Percentiles rank a stretch among this genome's conserved stretches.
Evolutionary conservation across 2,329 filamentous ascomycete genomes (phyloP).

Genomic region (Colletotrichum theobromicola): DNA sequence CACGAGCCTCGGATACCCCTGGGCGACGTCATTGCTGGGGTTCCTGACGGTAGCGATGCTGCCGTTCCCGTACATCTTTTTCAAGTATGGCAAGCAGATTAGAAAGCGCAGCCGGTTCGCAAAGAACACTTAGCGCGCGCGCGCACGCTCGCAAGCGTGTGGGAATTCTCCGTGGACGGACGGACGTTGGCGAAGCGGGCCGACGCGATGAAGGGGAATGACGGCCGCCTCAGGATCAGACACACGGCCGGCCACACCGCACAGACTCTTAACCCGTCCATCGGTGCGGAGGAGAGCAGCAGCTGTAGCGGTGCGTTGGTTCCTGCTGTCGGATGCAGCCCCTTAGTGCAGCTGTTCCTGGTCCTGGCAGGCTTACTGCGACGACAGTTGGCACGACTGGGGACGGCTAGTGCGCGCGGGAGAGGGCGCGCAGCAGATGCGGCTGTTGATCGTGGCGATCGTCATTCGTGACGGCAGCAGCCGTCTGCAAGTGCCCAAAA

Average conservation of each 20-base stretch:
- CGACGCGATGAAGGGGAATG: background rate
- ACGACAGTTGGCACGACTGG: conserved; percentile 2
- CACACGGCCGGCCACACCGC: conserved; percentile 3
- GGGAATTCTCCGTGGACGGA: background rate
- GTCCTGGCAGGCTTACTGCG: background rate
- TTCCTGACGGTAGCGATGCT: conserved; percentile 67
- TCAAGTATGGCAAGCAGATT: conserved; percentile 63
- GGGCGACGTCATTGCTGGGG: conserved; percentile 68
- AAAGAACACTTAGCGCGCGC: conserved; percentile 21
- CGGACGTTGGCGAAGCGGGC: background rate
- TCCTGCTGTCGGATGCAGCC: background rate
- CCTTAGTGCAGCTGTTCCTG: background rate
- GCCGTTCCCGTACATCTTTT: conserved; percentile 69
- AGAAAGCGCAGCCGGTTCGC: conserved; percentile 61
- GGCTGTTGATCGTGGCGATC: conserved; percentile 17
- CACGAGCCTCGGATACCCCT: conserved; percentile 69
- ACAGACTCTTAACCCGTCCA: conserved; percentile 1
- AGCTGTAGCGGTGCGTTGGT: background rate
- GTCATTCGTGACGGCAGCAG: conserved; percentile 8
- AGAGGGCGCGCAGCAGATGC: conserved; percentile 3
- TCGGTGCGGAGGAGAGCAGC: background rate
- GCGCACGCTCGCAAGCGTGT: too few species aligned
- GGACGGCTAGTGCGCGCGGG: background rate
- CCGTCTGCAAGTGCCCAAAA: conserved; percentile 1
- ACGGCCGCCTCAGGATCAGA: background rate